Evolutionary conservation across 768 basidiomycete species (phyloP), one percentile per base, ranked within the genome.

Genomic region (Kwoniella heveanensis): DNA sequence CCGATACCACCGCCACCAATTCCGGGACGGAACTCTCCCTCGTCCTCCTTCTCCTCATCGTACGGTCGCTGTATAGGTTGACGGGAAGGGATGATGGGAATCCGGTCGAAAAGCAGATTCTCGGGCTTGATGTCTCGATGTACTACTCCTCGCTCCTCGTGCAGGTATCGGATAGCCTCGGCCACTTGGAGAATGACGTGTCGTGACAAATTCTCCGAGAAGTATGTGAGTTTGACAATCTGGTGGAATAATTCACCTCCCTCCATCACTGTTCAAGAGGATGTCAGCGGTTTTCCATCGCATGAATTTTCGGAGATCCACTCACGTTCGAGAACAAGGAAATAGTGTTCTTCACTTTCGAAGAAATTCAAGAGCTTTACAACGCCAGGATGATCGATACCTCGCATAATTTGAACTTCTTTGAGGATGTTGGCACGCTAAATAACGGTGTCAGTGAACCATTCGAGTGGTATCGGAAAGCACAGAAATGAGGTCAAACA

Each of bases 371-470:
- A 82, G 19, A 99, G 88, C 80, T 92, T 93, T 75, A 98, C 89
- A 73, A 99, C 88, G 26, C 88, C 85, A n/a, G 92, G 88, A 75
- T 98, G 93, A 66, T 89, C 88, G 56, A 87, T 90, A 17, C 91
- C 91, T 36, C 94, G 90, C 95, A 99, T 99, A 76, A 99, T 98
- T 81, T 96, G 93, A 13, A 99, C 96, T 88, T 99, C 96, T 86
- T 99, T 99, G 72, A 98, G 86, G 67, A 98, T 96, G 80, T 98
- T 98, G 66, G 95, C 87, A 66, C 96, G 91, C 96, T 99, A 80
- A 62, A 37, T 65, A 51, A 13, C 30, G 3, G 19, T 48, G 58
- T 54, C 54, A 57, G 54, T 26, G 37, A 5, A 6, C 2, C 32
- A 5, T 32, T 32, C 32, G 13, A 32, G 13, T 32, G 32, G 13